These are phyloP conservation scores for Xylaria sp. DNA, from an alignment of 2,329 filamentous ascomycete species.

Conservation along the genomic window DNA sequence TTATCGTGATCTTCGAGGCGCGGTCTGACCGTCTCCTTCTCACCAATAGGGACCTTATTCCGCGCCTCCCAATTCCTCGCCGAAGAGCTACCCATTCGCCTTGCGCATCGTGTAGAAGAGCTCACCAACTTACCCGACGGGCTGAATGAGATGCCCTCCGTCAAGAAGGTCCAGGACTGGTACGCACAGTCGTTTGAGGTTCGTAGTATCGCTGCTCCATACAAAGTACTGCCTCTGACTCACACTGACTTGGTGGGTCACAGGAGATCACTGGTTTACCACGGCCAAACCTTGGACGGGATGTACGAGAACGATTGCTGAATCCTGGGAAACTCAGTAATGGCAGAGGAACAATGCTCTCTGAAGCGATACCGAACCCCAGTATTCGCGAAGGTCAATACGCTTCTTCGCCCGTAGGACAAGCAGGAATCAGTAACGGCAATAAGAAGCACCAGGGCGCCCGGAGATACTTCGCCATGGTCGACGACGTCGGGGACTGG, in stretches of 20 bases:
- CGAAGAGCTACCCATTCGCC: conserved; percentile 95
- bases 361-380: conserved; percentile 88
- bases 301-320: conserved; percentile 82
- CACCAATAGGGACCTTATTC: conserved; percentile 75
- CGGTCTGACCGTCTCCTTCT: conserved; percentile 31
- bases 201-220: conserved; percentile 27
- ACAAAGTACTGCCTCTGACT: conserved; percentile 45
- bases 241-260: conserved; percentile 47
- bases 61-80: conserved; percentile 97
- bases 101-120: conserved; percentile 96
- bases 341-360: conserved; percentile 73
- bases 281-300: conserved; percentile 77
- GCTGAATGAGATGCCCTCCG: conserved; percentile 97
- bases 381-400: conserved; percentile 89
- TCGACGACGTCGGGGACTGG: conserved; percentile 90
- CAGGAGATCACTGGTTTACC: conserved; percentile 92
- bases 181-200: conserved; percentile 99
- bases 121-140: conserved; percentile 92
- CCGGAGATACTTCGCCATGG: conserved; percentile 88
- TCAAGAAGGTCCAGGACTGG: conserved; percentile 95
- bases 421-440: conserved; percentile 57
- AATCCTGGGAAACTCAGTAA: conserved; percentile 64
- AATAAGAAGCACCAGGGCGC: conserved; percentile 62
- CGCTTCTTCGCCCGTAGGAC: conserved; percentile 63
- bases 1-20: conserved; percentile 23